Conservation (phyloP, 352 stramenopile genomes). For the Pythium scleroteichum region DNA sequence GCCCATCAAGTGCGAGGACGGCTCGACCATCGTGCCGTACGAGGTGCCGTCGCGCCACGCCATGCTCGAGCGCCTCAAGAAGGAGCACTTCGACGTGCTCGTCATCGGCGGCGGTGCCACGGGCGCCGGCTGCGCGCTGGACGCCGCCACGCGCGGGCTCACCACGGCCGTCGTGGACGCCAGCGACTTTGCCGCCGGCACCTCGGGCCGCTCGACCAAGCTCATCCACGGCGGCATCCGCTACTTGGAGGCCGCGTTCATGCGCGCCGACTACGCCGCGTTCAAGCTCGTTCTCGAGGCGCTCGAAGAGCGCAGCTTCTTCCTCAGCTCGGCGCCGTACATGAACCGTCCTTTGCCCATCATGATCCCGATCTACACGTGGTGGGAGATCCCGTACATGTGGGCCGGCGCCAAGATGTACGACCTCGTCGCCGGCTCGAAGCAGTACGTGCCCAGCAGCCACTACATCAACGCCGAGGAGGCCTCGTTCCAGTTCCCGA, state of each 20-base stretch:
- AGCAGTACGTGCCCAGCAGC: constrained; percentile 86
- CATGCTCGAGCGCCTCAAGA: constrained; percentile 83
- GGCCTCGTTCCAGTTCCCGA: constrained; percentile 93
- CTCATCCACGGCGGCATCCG: constrained; percentile 95
- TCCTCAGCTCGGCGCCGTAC: constrained; percentile 92
- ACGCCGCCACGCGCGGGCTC: constrained; percentile 91
- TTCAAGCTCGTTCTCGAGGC: constrained; percentile 93
- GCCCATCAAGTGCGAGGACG: constrained; percentile 83
- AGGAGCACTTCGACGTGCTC: constrained; percentile 92
- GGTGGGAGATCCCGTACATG: constrained; percentile 95
- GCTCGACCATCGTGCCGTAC: constrained; percentile 82
- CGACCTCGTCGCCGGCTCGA: constrained; percentile 89
- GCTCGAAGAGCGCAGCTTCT: constrained; percentile 92
- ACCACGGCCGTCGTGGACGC: constrained; percentile 93
- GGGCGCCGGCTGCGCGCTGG: constrained; percentile 89
- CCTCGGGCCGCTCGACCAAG: constrained; percentile 93
- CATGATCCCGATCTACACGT: constrained; percentile 96
- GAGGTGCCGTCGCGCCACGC: constrained; percentile 67
- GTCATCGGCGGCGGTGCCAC: constrained; percentile 93
- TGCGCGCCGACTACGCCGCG: constrained; percentile 88
- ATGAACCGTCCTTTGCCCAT: constrained; percentile 94
- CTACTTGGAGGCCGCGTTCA: constrained; percentile 95
- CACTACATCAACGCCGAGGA: constrained; percentile 92
- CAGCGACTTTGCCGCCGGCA: constrained; percentile 92
- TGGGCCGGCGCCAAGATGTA: constrained; percentile 93